Evolutionary conservation across 2,329 filamentous ascomycete species (phyloP).

Genomic region (Pezicula radicicola): DNA sequence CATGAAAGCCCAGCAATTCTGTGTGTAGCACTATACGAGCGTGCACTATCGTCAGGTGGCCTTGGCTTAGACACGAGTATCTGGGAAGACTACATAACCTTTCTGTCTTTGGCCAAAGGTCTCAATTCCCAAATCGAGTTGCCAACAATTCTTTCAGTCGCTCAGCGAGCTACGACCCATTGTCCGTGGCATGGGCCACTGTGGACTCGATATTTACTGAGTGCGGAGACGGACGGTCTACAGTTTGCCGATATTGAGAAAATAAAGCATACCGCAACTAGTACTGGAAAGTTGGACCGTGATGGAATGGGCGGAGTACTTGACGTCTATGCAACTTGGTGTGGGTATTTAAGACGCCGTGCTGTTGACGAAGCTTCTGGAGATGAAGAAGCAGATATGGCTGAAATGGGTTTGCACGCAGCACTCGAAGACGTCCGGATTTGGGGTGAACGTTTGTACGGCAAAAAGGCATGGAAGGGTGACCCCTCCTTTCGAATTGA

Average conservation of each 20-base stretch:
- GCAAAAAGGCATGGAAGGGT: conserved; percentile 70
- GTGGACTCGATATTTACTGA: conserved; percentile 87
- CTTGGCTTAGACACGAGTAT: conserved; percentile 71
- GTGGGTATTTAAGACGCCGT: conserved; percentile 83
- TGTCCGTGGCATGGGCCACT: conserved; percentile 90
- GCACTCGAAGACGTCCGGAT: conserved; percentile 82
- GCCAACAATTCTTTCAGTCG: conserved; percentile 61
- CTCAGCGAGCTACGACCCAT: conserved; percentile 81
- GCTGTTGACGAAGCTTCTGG: conserved; percentile 72
- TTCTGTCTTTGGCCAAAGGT: conserved; percentile 18
- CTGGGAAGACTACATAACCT: conserved; percentile 71
- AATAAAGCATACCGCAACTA: conserved; percentile 90
- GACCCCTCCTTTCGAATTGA: conserved; percentile 88
- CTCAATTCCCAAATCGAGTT: conserved; percentile 31
- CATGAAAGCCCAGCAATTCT: conserved; percentile 45
- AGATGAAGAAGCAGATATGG: conserved; percentile 83
- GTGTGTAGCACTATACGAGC: conserved; percentile 69
- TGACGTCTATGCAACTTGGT: conserved; percentile 92
- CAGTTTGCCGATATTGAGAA: conserved; percentile 79
- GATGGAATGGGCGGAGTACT: conserved; percentile 85
- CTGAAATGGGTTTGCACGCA: conserved; percentile 82
- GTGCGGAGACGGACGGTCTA: conserved; percentile 73
- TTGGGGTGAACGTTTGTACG: conserved; percentile 72
- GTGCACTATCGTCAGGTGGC: conserved; percentile 61
- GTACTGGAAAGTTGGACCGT: conserved; percentile 78